phyloP scores from a whole-genome alignment of 1,284 basidiomycete genomes.

The Marasmius oreades region DNA sequence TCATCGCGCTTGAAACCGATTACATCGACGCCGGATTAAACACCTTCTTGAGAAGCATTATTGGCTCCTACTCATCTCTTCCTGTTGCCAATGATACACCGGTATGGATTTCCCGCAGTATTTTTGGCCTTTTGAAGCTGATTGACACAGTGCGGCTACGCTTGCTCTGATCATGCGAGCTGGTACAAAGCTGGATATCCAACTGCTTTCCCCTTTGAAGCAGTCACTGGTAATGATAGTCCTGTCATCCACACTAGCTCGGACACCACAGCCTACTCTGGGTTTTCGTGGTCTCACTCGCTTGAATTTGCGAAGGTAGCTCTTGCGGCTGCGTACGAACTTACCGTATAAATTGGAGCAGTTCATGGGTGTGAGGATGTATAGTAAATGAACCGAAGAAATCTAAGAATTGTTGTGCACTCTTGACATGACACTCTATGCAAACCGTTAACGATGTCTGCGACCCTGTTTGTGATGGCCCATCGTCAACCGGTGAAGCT shows the following conservation, averaged over 20 bases:
- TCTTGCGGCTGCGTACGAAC: slow-evolving; percentile 39
- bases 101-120: slow-evolving; percentile 14
- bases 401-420: too few species aligned
- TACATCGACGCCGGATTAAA: slow-evolving; percentile 2
- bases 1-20: background rate
- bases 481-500: too few species aligned
- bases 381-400: background rate
- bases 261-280: slow-evolving; percentile 40
- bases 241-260: slow-evolving; percentile 42
- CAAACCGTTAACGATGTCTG: too few species aligned
- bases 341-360: slow-evolving; percentile 4
- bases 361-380: background rate
- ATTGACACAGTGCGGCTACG: slow-evolving; percentile 9
- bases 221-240: slow-evolving; percentile 24
- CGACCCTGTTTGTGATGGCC: too few species aligned
- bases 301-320: slow-evolving; percentile 48
- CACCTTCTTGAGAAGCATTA: background rate
- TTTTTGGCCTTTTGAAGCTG: background rate
- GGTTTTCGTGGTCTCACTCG: slow-evolving; percentile 38
- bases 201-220: slow-evolving; percentile 23
- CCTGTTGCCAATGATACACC: slow-evolving; percentile 14
- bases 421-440: too few species aligned
- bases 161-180: slow-evolving; percentile 13
- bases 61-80: slow-evolving; percentile 1
- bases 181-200: slow-evolving; percentile 12